phyloP scores from a whole-genome alignment of 2,329 filamentous ascomycete genomes.

The Venturia nashicola region DNA sequence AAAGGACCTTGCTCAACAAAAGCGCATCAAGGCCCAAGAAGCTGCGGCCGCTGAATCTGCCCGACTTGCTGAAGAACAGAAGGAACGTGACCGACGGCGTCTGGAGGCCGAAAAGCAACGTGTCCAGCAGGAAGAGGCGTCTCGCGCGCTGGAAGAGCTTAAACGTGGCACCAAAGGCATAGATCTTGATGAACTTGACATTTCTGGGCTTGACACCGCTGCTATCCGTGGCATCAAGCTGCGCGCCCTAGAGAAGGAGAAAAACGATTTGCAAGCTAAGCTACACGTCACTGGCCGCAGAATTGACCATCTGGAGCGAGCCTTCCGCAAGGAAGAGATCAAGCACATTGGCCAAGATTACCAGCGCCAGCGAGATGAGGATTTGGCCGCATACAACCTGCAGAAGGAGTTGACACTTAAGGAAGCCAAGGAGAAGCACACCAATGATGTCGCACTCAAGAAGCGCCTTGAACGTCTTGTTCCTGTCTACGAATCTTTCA shows the following conservation, averaged over 20 bases:
- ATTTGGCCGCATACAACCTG: constrained; percentile 69
- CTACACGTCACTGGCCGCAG: constrained; percentile 88
- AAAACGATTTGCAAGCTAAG: constrained; percentile 88
- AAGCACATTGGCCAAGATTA: constrained; percentile 87
- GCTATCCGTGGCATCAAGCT: constrained; percentile 90
- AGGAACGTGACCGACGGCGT: constrained; percentile 76
- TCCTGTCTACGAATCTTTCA: constrained; percentile 73
- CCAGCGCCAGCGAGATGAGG: constrained; percentile 64
- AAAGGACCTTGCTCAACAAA: constrained; percentile 82
- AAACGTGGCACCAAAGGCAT: constrained; percentile 78
- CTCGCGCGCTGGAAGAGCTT: constrained; percentile 89
- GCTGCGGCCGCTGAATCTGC: constrained; percentile 81
- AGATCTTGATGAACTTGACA: constrained; percentile 78
- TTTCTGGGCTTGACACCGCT: constrained; percentile 45
- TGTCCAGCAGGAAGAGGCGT: constrained; percentile 49
- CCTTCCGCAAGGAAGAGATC: constrained; percentile 86
- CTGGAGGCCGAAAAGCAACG: constrained; percentile 78
- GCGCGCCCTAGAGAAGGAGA: constrained; percentile 91
- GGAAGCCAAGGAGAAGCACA: constrained; percentile 79
- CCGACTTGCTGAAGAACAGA: constrained; percentile 83
- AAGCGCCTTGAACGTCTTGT: constrained; percentile 80
- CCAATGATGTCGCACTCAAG: constrained; percentile 85
- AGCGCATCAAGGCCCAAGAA: constrained; percentile 75
- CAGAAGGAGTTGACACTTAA: constrained; percentile 65
- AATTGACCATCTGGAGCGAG: constrained; percentile 92